These are phyloP conservation scores for Neurospora sp. DNA, from an alignment of 495 filamentous ascomycete species.

Conservation along the genomic window DNA sequence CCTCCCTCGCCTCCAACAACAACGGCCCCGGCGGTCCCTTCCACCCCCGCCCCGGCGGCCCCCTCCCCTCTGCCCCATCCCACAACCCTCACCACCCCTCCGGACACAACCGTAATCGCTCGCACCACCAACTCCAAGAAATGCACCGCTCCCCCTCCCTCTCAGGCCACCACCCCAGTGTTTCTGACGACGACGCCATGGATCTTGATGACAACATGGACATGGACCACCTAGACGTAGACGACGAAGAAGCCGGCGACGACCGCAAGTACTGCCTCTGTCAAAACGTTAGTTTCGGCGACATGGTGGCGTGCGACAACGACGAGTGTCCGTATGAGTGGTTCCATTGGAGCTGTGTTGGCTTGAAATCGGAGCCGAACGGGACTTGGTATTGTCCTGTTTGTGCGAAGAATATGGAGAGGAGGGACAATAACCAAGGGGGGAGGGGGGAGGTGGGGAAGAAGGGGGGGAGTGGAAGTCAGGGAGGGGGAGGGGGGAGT, in stretches of 20 bases:
- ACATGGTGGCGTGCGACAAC: slow-evolving; percentile 99
- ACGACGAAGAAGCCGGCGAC: slow-evolving; percentile 81
- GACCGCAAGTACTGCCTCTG: slow-evolving; percentile 87
- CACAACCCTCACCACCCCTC: too few relatives aligned
- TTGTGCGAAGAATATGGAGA: slow-evolving; percentile 55
- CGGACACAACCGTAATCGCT: background rate
- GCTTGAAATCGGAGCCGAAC: slow-evolving; percentile 80
- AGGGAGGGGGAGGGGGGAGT: background rate
- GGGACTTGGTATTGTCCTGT: slow-evolving; percentile 90
- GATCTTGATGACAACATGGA: slow-evolving; percentile 47
- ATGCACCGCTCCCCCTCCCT: background rate
- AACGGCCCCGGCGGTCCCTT: slow-evolving; percentile 6
- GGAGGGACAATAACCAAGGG: background rate
- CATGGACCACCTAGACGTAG: slow-evolving; percentile 25
- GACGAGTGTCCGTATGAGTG: slow-evolving; percentile 86
- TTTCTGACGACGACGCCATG: background rate
- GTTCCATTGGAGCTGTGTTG: slow-evolving; percentile 98
- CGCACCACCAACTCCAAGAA: background rate
- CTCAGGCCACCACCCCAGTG: background rate
- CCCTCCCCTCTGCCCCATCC: too few relatives aligned
- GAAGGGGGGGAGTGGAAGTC: background rate
- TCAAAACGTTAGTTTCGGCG: slow-evolving; percentile 83
- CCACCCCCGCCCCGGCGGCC: background rate
- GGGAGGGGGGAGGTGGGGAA: background rate
- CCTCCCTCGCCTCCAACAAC: background rate